Evolutionary conservation across 352 stramenopile species (phyloP), one percentile per base, ranked within the genome.

Genomic region (Globisporangium recalcitrans): DNA sequence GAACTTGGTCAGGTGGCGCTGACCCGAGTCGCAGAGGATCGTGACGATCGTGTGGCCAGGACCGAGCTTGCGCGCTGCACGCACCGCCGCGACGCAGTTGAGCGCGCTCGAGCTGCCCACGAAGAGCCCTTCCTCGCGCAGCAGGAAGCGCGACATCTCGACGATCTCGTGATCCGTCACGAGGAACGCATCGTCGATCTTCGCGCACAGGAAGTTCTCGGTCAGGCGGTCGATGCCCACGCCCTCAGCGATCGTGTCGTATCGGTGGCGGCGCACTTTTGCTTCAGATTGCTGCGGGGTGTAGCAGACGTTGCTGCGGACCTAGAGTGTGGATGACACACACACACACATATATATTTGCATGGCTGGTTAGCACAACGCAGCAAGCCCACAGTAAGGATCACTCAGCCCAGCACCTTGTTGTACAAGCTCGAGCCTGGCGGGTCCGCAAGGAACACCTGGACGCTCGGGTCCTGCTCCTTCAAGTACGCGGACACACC

Each of bases 211-310:
- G 68, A 99, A 99, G 73, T 99, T 99, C 32, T 87, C 78, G 9
- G 96, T 99, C 53, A 99, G 69, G 14, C 97, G 93, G 74, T 99
- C 97, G 57, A 99, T 94, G 60, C 97, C 97, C 46, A 99, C 98
- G 26, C 97, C 97, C 76, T 99, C 97, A 2, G 92, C 93, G 58
- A 99, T 90, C 38, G 96, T 99, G 74, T 99, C 97, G 73, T 66
- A 91, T 74, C 84, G 85, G 81, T 99, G 96, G 48, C 93, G 82
- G 22, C 85, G 80, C 31, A 99, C 77, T 59, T 80, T 90, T 29
- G 84, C 75, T 74, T 99, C 97, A 13, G 84, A 81, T 73, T 99
- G 97, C 63, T 99, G 82, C 2, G 82, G 68, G 14, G 97, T 85
- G 80, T 98, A 99, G 68, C 95, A 98, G 1, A 99, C 92, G 31